Conservation (phyloP, 352 stramenopile genomes). For the Pythium chondricola region DNA sequence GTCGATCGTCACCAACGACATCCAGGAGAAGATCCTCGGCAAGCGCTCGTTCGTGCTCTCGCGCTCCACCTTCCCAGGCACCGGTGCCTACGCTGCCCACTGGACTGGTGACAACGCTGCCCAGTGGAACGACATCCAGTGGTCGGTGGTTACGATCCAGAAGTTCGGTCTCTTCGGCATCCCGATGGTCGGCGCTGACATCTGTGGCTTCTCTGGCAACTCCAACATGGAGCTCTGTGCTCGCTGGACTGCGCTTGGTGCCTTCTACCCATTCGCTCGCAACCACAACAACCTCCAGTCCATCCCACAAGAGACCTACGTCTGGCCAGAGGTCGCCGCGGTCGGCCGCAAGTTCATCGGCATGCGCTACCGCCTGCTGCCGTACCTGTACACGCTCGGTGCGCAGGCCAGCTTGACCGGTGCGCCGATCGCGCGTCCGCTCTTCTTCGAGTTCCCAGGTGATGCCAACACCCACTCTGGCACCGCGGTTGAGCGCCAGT, state of each 20-base stretch:
- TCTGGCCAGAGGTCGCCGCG: constrained; percentile 39
- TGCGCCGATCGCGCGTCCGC: constrained; percentile 37
- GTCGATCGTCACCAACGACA: constrained; percentile 48
- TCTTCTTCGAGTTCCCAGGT: constrained; percentile 62
- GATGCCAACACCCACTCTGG: constrained; percentile 20
- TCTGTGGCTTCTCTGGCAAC: constrained; percentile 56
- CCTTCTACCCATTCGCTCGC: constrained; percentile 76
- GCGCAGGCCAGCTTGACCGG: constrained; percentile 43
- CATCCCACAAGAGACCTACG: constrained; percentile 57
- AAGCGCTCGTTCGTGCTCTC: constrained; percentile 73
- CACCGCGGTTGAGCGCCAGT: constrained; percentile 35
- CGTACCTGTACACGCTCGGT: constrained; percentile 76
- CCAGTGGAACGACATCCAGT: constrained; percentile 73
- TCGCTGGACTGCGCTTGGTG: constrained; percentile 65
- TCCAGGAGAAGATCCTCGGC: constrained; percentile 38
- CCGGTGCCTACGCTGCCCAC: constrained; percentile 53
- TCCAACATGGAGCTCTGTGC: constrained; percentile 67
- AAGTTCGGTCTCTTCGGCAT: constrained; percentile 76
- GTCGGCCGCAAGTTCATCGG: constrained; percentile 60
- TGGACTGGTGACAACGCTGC: constrained; percentile 78
- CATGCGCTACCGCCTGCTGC: constrained; percentile 68
- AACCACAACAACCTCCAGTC: constrained; percentile 73
- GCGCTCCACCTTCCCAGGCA: constrained; percentile 61
- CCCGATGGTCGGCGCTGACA: constrained; percentile 78
- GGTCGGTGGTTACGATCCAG: constrained; percentile 57